Percentiles rank a stretch among this genome's conserved stretches.
Conservation (phyloP, 768 basidiomycete genomes). For the Boletus sp. region DNA sequence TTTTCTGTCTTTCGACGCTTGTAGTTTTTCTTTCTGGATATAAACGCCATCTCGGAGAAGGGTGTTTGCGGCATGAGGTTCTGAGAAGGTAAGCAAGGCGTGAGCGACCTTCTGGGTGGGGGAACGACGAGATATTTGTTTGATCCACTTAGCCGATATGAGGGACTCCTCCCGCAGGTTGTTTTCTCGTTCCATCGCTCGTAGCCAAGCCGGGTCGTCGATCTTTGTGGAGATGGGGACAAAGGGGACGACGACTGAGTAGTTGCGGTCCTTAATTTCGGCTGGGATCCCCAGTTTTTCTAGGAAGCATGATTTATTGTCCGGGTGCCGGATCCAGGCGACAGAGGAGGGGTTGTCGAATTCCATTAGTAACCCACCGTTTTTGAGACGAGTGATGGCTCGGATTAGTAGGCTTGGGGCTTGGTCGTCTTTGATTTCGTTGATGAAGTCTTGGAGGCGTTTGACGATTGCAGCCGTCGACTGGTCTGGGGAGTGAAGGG, state of each 20-base stretch:
- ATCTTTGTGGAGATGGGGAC: no score
- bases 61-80: not conserved
- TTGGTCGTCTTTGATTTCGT: no score
- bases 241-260: no score
- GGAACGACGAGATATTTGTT: fast-evolving
- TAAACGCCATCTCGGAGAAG: not conserved
- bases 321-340: fast-evolving
- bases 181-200: not conserved
- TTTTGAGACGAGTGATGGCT: not conserved
- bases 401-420: no score
- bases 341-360: not conserved
- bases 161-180: not conserved
- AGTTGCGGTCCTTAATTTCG: not conserved
- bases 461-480: no score
- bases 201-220: not conserved
- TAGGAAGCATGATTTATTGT: not conserved
- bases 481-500: no score
- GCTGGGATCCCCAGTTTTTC: not conserved
- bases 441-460: no score
- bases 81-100: not conserved
- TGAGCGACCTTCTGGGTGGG: not conserved
- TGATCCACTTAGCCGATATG: not conserved
- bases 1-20: not conserved
- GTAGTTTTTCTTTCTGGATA: not conserved
- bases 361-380: not conserved